These are phyloP conservation scores for Dalbergia oliveri DNA, from an alignment of 306 rosid genomes.

Conservation along the genomic window DNA sequence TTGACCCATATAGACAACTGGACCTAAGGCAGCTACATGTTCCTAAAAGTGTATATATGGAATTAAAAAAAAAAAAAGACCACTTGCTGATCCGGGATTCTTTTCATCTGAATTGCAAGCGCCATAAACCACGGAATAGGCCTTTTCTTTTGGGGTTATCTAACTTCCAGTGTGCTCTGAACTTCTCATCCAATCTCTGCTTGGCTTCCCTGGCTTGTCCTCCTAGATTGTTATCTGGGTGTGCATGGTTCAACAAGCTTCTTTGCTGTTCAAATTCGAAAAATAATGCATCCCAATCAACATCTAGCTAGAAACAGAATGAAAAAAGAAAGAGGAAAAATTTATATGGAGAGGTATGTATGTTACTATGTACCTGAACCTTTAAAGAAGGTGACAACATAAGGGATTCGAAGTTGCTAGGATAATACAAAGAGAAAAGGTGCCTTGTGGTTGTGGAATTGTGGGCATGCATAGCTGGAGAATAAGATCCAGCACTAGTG, in stretches of 20 bases:
- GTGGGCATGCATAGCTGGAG: conserved; percentile 45
- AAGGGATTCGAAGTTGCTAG: conserved; percentile 60
- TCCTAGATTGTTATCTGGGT: conserved; percentile 66
- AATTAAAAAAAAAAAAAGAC: neutral
- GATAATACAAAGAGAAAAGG: conserved; percentile 64
- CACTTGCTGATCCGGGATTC: neutral
- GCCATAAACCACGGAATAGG: conserved; percentile 27
- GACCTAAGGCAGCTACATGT: too few species aligned
- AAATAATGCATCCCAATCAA: neutral
- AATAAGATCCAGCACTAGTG: conserved; percentile 51
- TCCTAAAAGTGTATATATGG: too few species aligned
- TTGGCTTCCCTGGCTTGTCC: conserved; percentile 79
- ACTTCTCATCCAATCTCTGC: conserved; percentile 75
- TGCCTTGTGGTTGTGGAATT: conserved; percentile 47
- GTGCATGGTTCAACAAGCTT: conserved; percentile 44
- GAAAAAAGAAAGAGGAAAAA: neutral
- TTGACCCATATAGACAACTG: conserved; percentile 7
- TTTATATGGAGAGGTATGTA: neutral
- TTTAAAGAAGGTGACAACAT: conserved; percentile 42
- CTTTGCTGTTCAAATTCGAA: conserved; percentile 49
- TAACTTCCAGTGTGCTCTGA: conserved; percentile 54
- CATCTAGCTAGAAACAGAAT: too few species aligned
- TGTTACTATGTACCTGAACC: conserved; percentile 44
- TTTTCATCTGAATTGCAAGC: neutral
- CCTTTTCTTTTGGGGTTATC: neutral